Conservation (phyloP, 257 asterid species). For the Solanum corneliomulleri region DNA sequence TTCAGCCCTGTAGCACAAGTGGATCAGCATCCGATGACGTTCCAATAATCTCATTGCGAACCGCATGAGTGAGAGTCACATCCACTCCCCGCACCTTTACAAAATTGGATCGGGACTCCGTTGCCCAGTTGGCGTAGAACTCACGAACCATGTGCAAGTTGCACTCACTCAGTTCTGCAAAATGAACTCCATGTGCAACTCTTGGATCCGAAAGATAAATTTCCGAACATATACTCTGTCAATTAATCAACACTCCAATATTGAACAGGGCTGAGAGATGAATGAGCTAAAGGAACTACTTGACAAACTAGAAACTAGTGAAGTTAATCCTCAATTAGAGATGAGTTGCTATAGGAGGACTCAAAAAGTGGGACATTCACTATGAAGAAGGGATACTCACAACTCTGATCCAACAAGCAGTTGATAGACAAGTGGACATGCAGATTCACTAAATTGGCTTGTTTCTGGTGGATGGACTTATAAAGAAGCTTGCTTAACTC, state of each 20-base stretch:
- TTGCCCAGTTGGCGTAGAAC: too few relatives aligned
- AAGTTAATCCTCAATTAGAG: neutral
- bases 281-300: neutral
- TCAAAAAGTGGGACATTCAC: neutral
- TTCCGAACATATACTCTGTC: neutral
- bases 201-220: neutral
- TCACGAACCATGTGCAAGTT: too few relatives aligned
- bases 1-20: too few relatives aligned
- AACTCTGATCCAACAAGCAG: neutral
- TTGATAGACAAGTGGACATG: neutral
- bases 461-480: neutral
- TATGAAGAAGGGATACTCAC: neutral
- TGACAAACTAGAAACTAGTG: neutral
- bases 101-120: too few relatives aligned
- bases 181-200: too few relatives aligned
- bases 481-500: neutral
- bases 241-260: neutral
- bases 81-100: too few relatives aligned
- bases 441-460: neutral
- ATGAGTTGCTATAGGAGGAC: neutral
- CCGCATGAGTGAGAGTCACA: too few relatives aligned
- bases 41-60: too few relatives aligned
- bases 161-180: too few relatives aligned
- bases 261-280: neutral
- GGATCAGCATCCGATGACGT: too few relatives aligned